Percentiles rank a stretch among this genome's conserved stretches.
Evolutionary conservation across 495 filamentous ascomycete genomes (phyloP).

Genomic region (Aspergillus asperescens): DNA sequence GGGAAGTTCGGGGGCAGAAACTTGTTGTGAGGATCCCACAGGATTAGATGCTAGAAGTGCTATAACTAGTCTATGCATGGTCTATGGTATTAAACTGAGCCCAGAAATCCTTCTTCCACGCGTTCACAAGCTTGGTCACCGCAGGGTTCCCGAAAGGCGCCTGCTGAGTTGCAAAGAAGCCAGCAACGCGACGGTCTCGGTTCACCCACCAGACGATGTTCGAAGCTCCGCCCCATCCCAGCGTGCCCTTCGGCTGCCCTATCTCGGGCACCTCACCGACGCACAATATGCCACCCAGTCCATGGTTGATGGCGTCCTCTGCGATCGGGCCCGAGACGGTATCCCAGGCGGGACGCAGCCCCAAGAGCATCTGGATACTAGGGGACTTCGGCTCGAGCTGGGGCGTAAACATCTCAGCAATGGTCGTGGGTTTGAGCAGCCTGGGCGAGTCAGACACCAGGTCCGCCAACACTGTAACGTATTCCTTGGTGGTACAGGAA

Average conservation of each 20-base stretch:
- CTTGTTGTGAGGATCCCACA: too few relatives aligned
- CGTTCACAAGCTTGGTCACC: background rate
- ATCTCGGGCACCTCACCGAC: background rate
- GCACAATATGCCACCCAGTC: background rate
- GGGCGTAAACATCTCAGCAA: constrained; percentile 10
- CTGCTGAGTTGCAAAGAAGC: constrained; percentile 10
- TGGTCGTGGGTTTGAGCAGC: constrained; percentile 1
- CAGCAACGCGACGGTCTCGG: constrained; percentile 5
- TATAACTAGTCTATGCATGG: too few relatives aligned
- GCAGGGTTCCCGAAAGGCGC: constrained; percentile 2
- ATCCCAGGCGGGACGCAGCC: background rate
- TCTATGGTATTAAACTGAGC: background rate
- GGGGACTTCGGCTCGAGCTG: background rate
- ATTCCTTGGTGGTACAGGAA: background rate
- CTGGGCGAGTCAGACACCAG: background rate
- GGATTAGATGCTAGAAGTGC: too few relatives aligned
- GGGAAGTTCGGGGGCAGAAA: too few relatives aligned
- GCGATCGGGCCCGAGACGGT: background rate
- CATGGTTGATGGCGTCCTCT: constrained; percentile 2
- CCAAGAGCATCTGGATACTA: background rate
- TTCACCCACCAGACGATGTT: constrained; percentile 14
- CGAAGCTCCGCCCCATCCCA: constrained; percentile 5
- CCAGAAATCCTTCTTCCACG: constrained; percentile 13
- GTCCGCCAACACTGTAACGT: background rate
- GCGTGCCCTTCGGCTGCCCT: background rate